These are phyloP conservation scores for Phycomyces blakesleeanus DNA, from an alignment of 192 early-diverging fungal species.

Conservation along the genomic window DNA sequence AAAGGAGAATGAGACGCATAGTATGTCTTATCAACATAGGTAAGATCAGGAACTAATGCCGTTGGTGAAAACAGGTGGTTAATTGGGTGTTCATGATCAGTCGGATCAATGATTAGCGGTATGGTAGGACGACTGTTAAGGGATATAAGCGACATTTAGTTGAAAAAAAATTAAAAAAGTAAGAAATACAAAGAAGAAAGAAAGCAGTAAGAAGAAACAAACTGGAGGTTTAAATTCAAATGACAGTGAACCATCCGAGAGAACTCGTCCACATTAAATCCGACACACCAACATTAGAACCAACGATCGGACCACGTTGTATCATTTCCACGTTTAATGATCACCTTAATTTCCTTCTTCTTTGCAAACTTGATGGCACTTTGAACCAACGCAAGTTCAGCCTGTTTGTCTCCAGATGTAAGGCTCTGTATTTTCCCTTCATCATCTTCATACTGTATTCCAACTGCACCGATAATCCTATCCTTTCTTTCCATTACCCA, in stretches of 20 bases:
- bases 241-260: not conserved
- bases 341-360: conserved; percentile 20
- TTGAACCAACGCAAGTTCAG: conserved; percentile 14
- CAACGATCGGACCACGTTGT: conserved; percentile 7
- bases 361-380: conserved; percentile 19
- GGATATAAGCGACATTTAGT: not conserved
- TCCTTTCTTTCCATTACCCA: conserved; percentile 19
- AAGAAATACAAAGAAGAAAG: conserved; percentile 5
- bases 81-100: conserved; percentile 11
- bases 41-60: conserved; percentile 14
- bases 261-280: conserved; percentile 1
- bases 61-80: conserved; percentile 31
- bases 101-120: conserved; percentile 2
- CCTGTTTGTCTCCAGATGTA: not conserved
- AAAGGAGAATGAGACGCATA: conserved; percentile 8
- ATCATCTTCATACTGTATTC: not conserved
- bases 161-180: conserved; percentile 4
- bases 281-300: not conserved
- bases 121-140: not conserved
- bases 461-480: conserved; percentile 5
- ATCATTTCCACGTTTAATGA: conserved; percentile 13
- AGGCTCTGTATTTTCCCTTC: conserved; percentile 21
- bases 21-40: conserved; percentile 27
- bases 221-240: conserved; percentile 1
- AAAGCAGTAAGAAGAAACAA: conserved; percentile 6